Percentiles rank a stretch among this genome's conserved stretches.
Conservation (phyloP, 2,329 filamentous ascomycete species). For the Cordyceps javanica region DNA sequence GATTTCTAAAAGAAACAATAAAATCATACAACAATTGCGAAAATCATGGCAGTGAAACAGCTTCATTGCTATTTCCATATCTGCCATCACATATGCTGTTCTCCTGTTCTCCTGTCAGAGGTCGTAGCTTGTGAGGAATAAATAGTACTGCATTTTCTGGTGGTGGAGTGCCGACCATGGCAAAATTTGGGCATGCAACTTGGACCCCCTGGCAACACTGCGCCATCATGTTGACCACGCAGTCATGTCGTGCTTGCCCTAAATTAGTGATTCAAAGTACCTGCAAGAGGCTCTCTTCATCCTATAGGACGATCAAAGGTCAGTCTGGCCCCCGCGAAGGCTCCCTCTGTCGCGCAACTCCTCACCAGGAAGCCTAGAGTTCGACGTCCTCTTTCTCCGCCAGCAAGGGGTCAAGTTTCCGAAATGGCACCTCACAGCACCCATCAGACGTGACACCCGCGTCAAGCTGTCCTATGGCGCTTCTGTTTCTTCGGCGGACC, state of each 20-base stretch:
- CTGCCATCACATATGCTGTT: background rate
- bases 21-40: background rate
- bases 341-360: conserved; percentile 1
- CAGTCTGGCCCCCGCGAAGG: background rate
- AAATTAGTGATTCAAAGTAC: background rate
- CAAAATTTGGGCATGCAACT: background rate
- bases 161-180: background rate
- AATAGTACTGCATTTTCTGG: too few species aligned
- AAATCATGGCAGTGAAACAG: background rate
- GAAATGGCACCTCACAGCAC: conserved; percentile 33
- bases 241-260: background rate
- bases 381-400: conserved; percentile 35
- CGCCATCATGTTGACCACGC: background rate
- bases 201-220: background rate
- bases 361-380: conserved; percentile 22
- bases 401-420: conserved; percentile 30
- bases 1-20: background rate
- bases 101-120: too few species aligned
- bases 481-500: conserved; percentile 41
- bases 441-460: conserved; percentile 25
- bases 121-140: too few species aligned
- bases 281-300: background rate
- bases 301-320: conserved; percentile 18
- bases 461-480: conserved; percentile 40
- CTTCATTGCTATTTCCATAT: background rate